Percentiles rank a stretch among this genome's conserved stretches.
Evolutionary conservation across 1,284 basidiomycete species (phyloP).

Genomic region (Microbotryum saponariae): DNA sequence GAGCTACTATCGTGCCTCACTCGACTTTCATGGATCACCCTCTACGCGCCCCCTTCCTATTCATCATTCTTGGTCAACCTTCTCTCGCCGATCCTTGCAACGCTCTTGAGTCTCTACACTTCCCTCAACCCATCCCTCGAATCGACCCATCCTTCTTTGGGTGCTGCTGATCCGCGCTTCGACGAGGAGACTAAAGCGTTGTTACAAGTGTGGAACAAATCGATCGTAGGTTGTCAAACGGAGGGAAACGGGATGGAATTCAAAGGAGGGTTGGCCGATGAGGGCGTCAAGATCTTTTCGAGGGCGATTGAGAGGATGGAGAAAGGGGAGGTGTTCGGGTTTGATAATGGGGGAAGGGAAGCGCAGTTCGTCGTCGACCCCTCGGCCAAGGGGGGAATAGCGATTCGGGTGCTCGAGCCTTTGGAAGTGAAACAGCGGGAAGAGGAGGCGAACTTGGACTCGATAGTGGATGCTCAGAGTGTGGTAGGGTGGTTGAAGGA

Average conservation of each 20-base stretch:
- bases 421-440: not conserved
- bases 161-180: slow-evolving; percentile 52
- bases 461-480: slow-evolving; percentile 62
- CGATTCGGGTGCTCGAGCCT: slow-evolving; percentile 20
- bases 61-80: slow-evolving; percentile 52
- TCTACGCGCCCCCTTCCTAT: slow-evolving; percentile 65
- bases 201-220: slow-evolving; percentile 54
- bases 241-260: slow-evolving; percentile 51
- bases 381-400: slow-evolving; percentile 32
- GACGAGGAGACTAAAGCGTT: slow-evolving; percentile 55
- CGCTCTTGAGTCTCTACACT: slow-evolving; percentile 58
- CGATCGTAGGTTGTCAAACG: no score
- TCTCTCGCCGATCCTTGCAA: slow-evolving; percentile 59
- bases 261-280: slow-evolving; percentile 39
- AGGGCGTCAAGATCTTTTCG: slow-evolving; percentile 58
- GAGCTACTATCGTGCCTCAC: slow-evolving; percentile 11
- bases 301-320: slow-evolving; percentile 51
- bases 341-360: not conserved
- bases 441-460: slow-evolving; percentile 37
- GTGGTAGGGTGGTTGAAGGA: slow-evolving; percentile 59
- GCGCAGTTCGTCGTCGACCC: slow-evolving; percentile 19
- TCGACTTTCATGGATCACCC: slow-evolving; percentile 52
- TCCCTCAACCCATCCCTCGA: slow-evolving; percentile 46
- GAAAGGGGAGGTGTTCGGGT: slow-evolving; percentile 37
- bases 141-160: slow-evolving; percentile 43